phyloP scores from a whole-genome alignment of 202 grass and related monocot genomes.

The Tripidium arundinaceum region DNA sequence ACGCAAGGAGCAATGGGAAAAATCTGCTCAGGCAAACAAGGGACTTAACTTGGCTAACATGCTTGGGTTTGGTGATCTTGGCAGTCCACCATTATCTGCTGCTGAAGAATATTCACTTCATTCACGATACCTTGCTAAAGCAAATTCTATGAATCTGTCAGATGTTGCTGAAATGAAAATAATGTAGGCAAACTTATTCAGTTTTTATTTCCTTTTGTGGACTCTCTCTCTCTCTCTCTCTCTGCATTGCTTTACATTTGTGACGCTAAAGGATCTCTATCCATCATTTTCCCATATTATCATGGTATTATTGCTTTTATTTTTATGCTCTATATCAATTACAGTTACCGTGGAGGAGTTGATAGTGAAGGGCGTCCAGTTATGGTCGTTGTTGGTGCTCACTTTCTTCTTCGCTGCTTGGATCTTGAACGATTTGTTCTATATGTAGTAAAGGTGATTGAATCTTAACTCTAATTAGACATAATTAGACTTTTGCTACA shows the following conservation, averaged over 20 bases:
- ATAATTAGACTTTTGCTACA: not conserved
- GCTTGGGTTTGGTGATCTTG: conserved; percentile 69
- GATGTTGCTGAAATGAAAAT: conserved; percentile 88
- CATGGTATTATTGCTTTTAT: not conserved
- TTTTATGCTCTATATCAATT: conserved; percentile 16
- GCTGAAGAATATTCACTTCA: conserved; percentile 82
- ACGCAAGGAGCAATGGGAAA: conserved; percentile 61
- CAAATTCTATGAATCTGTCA: conserved; percentile 74
- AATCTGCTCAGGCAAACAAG: conserved; percentile 53
- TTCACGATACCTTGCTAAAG: conserved; percentile 77
- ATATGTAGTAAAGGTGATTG: conserved; percentile 78
- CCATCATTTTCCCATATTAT: not conserved
- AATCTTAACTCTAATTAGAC: not conserved
- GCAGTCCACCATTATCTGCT: conserved; percentile 57
- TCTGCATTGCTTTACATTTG: conserved; percentile 16
- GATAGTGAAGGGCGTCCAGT: conserved; percentile 80
- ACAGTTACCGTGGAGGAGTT: conserved; percentile 82
- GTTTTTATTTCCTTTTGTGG: not conserved
- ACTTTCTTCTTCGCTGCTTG: conserved; percentile 96
- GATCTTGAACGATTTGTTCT: conserved; percentile 88
- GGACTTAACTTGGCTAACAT: conserved; percentile 64
- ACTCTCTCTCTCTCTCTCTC: not conserved
- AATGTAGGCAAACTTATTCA: conserved; percentile 42
- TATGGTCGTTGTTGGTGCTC: conserved; percentile 92
- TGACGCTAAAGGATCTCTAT: not conserved